Conservation (phyloP, 2,329 filamentous ascomycete species). For the Calonectria pseudoreteaudii region DNA sequence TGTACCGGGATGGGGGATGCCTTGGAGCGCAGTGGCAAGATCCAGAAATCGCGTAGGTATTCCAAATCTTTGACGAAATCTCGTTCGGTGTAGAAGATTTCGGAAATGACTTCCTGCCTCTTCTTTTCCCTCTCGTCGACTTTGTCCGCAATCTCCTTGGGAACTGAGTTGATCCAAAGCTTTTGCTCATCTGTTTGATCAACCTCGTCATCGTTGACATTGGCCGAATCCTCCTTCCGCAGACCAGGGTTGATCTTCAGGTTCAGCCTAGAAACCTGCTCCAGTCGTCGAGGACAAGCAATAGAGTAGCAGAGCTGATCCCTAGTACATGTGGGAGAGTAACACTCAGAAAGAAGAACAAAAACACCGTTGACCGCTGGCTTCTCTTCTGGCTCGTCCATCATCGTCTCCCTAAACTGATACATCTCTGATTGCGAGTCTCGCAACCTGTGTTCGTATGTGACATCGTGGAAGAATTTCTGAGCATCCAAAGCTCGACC, state of each 20-base stretch:
- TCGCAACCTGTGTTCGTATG: conserved; percentile 93
- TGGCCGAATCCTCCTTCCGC: conserved; percentile 70
- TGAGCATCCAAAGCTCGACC: conserved; percentile 95
- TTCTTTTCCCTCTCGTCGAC: conserved; percentile 95
- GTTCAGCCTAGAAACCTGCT: conserved; percentile 95
- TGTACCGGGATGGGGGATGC: conserved; percentile 90
- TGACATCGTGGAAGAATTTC: conserved; percentile 99
- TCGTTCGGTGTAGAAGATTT: conserved; percentile 97
- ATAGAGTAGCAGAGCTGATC: conserved; percentile 98
- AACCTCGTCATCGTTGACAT: conserved; percentile 79
- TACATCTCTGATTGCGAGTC: conserved; percentile 97
- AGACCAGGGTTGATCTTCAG: conserved; percentile 92
- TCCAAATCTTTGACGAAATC: conserved; percentile 99
- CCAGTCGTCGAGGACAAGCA: conserved; percentile 90
- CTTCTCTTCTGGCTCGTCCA: conserved; percentile 83
- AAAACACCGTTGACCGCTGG: conserved; percentile 91
- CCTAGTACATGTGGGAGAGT: conserved; percentile 95
- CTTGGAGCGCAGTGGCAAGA: conserved; percentile 86
- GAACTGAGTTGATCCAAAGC: conserved; percentile 98
- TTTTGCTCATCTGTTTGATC: conserved; percentile 96
- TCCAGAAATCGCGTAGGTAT: conserved; percentile 98
- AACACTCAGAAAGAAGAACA: conserved; percentile 95
- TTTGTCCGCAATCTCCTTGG: conserved; percentile 92
- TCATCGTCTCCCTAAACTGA: conserved; percentile 93
- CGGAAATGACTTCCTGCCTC: conserved; percentile 96